Evolutionary conservation across 2,329 filamentous ascomycete genomes (phyloP).

Genomic region (Colletotrichum theobromicola): DNA sequence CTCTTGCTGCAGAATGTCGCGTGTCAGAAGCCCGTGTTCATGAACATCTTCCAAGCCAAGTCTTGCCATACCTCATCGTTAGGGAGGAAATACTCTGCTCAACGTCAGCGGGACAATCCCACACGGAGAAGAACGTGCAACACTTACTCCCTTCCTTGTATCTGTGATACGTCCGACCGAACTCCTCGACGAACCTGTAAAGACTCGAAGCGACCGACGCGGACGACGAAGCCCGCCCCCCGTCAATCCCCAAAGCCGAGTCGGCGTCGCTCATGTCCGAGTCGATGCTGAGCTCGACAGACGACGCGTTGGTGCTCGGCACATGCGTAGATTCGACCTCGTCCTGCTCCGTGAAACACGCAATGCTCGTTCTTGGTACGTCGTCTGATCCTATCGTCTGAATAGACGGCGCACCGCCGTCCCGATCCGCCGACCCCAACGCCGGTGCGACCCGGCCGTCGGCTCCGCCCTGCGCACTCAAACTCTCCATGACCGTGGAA

Average conservation of each 20-base stretch:
- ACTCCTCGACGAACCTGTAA: conserved; percentile 12
- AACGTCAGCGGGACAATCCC: background rate
- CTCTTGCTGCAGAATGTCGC: conserved; percentile 27
- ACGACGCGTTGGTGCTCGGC: background rate
- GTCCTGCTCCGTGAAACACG: background rate
- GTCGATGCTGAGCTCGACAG: background rate
- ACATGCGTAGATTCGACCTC: conserved; percentile 21
- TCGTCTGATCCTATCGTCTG: background rate
- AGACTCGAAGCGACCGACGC: conserved; percentile 9
- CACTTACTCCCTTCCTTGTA: conserved; percentile 12
- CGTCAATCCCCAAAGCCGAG: conserved; percentile 5
- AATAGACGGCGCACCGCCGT: background rate
- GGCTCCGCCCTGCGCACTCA: background rate
- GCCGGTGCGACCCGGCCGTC: background rate
- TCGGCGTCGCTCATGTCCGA: conserved; percentile 4
- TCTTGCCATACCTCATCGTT: conserved; percentile 7
- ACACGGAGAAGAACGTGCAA: too few species aligned
- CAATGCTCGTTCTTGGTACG: background rate
- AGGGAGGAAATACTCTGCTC: conserved; percentile 8
- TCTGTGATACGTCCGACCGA: conserved; percentile 11
- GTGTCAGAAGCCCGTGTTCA: background rate
- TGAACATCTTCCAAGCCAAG: background rate
- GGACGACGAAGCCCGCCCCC: background rate
- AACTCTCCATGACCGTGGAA: background rate
- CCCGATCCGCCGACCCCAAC: background rate